Conservation (phyloP, 2,329 filamentous ascomycete genomes). For the Colletotrichum destructivum region DNA sequence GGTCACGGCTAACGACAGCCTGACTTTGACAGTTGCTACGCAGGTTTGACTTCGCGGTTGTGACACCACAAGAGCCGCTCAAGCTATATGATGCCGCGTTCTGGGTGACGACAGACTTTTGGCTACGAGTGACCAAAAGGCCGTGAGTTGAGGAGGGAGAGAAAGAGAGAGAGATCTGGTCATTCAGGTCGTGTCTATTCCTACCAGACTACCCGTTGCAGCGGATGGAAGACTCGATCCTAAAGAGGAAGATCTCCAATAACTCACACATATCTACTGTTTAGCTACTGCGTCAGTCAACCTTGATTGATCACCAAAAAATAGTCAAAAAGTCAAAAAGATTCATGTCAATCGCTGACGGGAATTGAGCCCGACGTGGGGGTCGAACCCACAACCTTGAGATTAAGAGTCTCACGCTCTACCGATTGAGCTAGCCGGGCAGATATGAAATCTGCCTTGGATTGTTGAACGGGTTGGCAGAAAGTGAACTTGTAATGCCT, state of each 20-base stretch:
- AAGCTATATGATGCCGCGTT: conserved; percentile 43
- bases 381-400: conserved; percentile 70
- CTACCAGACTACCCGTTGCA: too few species aligned
- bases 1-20: neutral
- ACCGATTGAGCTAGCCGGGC: conserved; percentile 78
- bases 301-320: too few species aligned
- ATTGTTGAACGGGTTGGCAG: rapidly evolving
- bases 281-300: too few species aligned
- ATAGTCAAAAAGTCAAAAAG: too few species aligned
- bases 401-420: conserved; percentile 82
- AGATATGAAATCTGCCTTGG: conserved; percentile 39
- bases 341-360: conserved; percentile 11
- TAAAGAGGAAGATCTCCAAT: too few species aligned
- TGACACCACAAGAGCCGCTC: conserved; percentile 43
- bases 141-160: too few species aligned
- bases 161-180: too few species aligned
- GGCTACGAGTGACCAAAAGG: conserved; percentile 41
- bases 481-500: neutral
- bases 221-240: too few species aligned
- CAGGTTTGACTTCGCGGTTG: conserved; percentile 44
- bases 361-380: conserved; percentile 25
- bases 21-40: conserved; percentile 47
- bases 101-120: conserved; percentile 45
- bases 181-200: too few species aligned
- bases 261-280: too few species aligned